Percentiles rank a stretch among this genome's conserved stretches.
phyloP scores from a whole-genome alignment of 225 moss, liverwort and hornwort species.

The Bryoerythrophyllum caledonicum region DNA sequence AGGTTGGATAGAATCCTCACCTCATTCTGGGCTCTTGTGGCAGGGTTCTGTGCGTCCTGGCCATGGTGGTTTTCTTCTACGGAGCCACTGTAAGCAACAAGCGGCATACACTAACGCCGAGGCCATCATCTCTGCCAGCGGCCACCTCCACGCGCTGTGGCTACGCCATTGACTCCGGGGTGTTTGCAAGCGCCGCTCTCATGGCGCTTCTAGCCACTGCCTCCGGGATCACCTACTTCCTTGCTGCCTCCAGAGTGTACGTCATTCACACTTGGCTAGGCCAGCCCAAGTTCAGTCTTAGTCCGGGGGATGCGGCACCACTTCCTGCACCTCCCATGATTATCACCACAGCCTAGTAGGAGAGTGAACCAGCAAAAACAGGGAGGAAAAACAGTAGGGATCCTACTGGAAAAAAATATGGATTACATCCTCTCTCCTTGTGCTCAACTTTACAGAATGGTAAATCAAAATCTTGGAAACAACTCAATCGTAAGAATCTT shows the following conservation, averaged over 20 bases:
- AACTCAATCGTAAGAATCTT: neutral
- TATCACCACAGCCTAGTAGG: neutral
- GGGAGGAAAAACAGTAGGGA: too few species aligned
- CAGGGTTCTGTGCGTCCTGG: constrained; percentile 37
- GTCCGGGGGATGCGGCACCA: neutral
- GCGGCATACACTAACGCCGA: constrained; percentile 24
- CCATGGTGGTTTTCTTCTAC: constrained; percentile 35
- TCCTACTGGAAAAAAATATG: too few species aligned
- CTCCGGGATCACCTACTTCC: constrained; percentile 43
- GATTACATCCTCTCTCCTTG: neutral
- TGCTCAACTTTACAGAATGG: neutral
- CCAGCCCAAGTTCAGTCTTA: constrained; percentile 30
- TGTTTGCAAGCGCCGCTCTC: constrained; percentile 46
- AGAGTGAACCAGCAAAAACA: too few species aligned
- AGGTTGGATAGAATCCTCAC: neutral
- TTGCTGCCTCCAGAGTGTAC: constrained; percentile 48
- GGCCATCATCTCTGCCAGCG: constrained; percentile 26
- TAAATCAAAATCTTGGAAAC: too few species aligned
- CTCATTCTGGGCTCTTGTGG: neutral
- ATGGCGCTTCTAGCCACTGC: constrained; percentile 43
- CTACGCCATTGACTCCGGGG: constrained; percentile 50
- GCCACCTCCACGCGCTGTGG: constrained; percentile 46
- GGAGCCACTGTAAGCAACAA: constrained; percentile 46
- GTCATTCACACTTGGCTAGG: constrained; percentile 30
- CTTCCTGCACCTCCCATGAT: constrained; percentile 20